Evolutionary conservation across 495 filamentous ascomycete species (phyloP).

Genomic region (Neurospora tetrasperma): DNA sequence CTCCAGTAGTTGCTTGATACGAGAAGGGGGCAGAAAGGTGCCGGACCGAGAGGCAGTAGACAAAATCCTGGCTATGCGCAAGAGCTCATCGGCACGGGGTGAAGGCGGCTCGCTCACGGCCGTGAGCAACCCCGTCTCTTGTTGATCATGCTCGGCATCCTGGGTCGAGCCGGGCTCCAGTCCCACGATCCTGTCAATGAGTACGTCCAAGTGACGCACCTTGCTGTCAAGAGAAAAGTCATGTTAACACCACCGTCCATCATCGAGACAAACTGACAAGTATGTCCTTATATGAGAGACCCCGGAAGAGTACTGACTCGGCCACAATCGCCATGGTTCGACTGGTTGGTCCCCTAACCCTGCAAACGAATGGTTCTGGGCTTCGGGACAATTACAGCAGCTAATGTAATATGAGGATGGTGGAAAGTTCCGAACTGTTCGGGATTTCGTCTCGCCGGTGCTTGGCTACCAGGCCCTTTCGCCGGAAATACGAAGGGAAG

Average conservation of each 20-base stretch:
- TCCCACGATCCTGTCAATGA: conserved; percentile 58
- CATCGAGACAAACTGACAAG: neutral
- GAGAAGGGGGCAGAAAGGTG: conserved; percentile 37
- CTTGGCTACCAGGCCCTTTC: neutral
- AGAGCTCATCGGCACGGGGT: conserved; percentile 40
- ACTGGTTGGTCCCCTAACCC: neutral
- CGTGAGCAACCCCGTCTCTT: neutral
- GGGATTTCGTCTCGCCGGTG: neutral
- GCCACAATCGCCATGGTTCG: conserved; percentile 53
- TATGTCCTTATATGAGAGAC: neutral
- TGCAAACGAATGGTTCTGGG: neutral
- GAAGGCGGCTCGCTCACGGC: conserved; percentile 19
- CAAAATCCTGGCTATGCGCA: conserved; percentile 55
- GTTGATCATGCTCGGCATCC: conserved; percentile 9
- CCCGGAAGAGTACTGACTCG: conserved; percentile 42
- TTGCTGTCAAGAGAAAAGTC: conserved; percentile 44
- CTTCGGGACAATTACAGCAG: neutral
- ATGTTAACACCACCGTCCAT: neutral
- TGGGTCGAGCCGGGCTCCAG: conserved; percentile 20
- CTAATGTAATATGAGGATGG: neutral
- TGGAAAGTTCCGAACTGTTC: neutral
- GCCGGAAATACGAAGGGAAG: neutral
- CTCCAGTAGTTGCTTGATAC: conserved; percentile 48
- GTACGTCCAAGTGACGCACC: conserved; percentile 63
- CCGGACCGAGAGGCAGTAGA: conserved; percentile 53